Evolutionary conservation across 2,329 filamentous ascomycete species (phyloP).

Genomic region (Neonectria hederae): DNA sequence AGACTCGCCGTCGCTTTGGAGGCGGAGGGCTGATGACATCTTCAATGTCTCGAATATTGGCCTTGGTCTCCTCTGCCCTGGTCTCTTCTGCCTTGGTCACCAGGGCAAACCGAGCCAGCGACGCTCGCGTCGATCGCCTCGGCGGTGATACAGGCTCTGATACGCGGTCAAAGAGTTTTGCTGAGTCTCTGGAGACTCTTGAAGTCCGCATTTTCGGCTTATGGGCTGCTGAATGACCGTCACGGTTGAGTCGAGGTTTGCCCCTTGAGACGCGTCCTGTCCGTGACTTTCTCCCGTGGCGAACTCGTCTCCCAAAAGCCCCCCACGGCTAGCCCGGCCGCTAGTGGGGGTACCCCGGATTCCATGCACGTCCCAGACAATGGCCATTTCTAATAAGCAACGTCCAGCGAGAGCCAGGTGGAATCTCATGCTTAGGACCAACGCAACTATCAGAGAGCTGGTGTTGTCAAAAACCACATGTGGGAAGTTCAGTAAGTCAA

Average conservation of each 20-base stretch:
- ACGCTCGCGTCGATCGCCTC: conserved; percentile 59
- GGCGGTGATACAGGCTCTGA: conserved; percentile 43
- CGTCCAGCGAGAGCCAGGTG: background rate
- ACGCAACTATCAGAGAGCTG: background rate
- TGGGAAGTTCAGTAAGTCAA: background rate
- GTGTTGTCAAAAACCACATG: background rate
- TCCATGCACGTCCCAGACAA: conserved; percentile 3
- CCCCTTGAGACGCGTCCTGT: conserved; percentile 9
- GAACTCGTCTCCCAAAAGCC: conserved; percentile 1
- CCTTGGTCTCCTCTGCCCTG: conserved; percentile 36
- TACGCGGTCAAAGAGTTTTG: conserved; percentile 60
- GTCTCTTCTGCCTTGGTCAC: conserved; percentile 39
- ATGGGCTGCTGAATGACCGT: conserved; percentile 6
- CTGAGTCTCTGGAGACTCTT: conserved; percentile 65
- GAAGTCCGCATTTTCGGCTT: conserved; percentile 63
- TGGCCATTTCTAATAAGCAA: conserved; percentile 21
- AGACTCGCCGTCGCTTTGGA: conserved; percentile 45
- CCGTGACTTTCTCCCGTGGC: conserved; percentile 4
- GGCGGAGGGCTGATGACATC: conserved; percentile 55
- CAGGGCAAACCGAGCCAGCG: conserved; percentile 59
- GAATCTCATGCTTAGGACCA: background rate
- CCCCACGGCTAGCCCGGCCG: conserved; percentile 1
- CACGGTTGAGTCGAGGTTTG: conserved; percentile 1
- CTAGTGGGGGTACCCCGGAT: conserved; percentile 19
- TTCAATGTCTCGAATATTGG: conserved; percentile 62